These are phyloP conservation scores for Dillenia suffruticosa DNA, from an alignment of 164 flowering plant species.

Conservation along the genomic window DNA sequence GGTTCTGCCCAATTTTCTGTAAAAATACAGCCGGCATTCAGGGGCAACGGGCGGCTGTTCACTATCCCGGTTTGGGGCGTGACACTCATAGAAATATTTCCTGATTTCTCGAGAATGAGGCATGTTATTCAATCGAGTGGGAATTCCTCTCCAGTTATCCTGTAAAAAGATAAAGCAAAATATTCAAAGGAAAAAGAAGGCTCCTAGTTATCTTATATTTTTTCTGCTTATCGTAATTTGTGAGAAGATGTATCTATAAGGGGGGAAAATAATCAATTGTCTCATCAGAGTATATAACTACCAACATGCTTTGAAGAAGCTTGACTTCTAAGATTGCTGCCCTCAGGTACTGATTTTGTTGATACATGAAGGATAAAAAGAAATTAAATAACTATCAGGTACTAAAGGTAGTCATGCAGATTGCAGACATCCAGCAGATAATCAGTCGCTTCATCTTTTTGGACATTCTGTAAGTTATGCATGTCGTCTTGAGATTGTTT, in stretches of 20 bases:
- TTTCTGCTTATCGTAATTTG: not conserved
- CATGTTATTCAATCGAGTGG: slow-evolving; percentile 88
- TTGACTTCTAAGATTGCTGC: slow-evolving; percentile 16
- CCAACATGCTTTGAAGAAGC: slow-evolving; percentile 50
- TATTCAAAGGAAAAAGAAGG: slow-evolving; percentile 16
- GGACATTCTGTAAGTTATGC: no score
- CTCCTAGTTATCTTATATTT: not conserved
- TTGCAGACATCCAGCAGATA: no score
- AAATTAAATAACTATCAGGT: not conserved
- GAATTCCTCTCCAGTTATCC: slow-evolving; percentile 94
- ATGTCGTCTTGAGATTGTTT: no score
- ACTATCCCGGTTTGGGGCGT: no score
- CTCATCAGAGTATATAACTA: slow-evolving; percentile 1
- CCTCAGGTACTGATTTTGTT: slow-evolving; percentile 32
- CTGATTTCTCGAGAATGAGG: slow-evolving; percentile 98
- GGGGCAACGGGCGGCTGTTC: no score
- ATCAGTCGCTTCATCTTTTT: no score
- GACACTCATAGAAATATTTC: slow-evolving; percentile 73
- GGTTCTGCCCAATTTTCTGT: no score
- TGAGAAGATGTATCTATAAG: not conserved
- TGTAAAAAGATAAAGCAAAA: slow-evolving; percentile 39
- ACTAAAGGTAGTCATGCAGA: no score
- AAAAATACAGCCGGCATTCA: no score
- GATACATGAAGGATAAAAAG: slow-evolving; percentile 12
- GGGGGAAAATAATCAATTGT: not conserved